Conservation (phyloP, 2,329 filamentous ascomycete genomes). For the Huntiella savannae region DNA sequence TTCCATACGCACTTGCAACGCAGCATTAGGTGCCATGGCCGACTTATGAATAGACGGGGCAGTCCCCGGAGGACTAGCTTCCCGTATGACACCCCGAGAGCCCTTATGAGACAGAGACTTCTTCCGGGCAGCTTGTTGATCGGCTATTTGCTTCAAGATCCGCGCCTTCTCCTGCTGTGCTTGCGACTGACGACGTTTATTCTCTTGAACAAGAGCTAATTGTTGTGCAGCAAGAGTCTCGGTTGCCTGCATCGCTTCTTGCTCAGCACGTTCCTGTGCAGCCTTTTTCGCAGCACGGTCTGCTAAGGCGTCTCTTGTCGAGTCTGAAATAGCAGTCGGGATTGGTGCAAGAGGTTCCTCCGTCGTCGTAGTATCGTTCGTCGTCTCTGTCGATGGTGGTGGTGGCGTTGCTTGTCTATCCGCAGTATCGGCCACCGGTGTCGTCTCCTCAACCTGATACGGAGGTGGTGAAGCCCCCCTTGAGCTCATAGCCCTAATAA, state of each 20-base stretch:
- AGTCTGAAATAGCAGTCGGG: background rate
- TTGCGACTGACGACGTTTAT: background rate
- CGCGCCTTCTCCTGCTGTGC: background rate
- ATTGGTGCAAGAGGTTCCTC: background rate
- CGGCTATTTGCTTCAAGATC: background rate
- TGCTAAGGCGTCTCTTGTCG: background rate
- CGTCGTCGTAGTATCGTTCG: too few relatives aligned
- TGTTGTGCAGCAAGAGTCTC: too few relatives aligned
- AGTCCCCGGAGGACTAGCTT: too few relatives aligned
- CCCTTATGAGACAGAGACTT: too few relatives aligned
- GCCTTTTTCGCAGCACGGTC: too few relatives aligned
- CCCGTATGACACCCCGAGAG: too few relatives aligned
- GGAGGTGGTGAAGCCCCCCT: slow-evolving; percentile 11
- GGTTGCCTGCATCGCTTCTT: too few relatives aligned
- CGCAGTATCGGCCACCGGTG: background rate
- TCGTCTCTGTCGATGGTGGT: too few relatives aligned
- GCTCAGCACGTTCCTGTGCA: too few relatives aligned
- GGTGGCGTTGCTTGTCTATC: slow-evolving; percentile 6
- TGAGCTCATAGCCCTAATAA: slow-evolving; percentile 10
- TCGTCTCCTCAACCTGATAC: slow-evolving; percentile 8
- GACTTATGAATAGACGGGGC: slow-evolving; percentile 15
- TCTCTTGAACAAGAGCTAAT: too few relatives aligned
- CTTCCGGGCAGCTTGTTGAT: too few relatives aligned
- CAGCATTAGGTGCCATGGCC: slow-evolving; percentile 19
- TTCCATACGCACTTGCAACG: slow-evolving; percentile 63